These are phyloP conservation scores for Termitomyces sp. DNA, from an alignment of 768 basidiomycete species.

Conservation along the genomic window DNA sequence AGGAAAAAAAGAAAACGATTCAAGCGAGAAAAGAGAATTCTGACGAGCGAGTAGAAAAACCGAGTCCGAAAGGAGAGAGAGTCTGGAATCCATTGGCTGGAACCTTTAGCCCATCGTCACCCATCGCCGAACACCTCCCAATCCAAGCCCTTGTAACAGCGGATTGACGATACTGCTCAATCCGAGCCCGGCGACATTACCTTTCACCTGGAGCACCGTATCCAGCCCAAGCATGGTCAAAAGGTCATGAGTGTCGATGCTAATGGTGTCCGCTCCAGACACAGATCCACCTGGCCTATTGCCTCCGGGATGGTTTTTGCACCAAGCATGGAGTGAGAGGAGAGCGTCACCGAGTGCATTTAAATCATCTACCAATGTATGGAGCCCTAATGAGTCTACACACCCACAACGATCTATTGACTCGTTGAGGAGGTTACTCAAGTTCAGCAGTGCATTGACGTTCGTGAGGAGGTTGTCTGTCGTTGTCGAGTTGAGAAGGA, in stretches of 20 bases:
- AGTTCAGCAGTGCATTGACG: constrained; percentile 10
- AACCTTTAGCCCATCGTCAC: neutral
- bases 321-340: constrained; percentile 14
- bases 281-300: neutral
- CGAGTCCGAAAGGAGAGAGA: neutral
- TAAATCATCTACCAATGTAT: constrained; percentile 10
- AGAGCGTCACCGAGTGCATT: constrained; percentile 11
- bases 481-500: constrained; percentile 14
- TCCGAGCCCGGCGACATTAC: constrained; percentile 12
- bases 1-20: neutral
- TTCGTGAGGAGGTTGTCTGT: constrained; percentile 9
- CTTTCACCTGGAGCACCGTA: constrained; percentile 8
- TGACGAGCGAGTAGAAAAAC: neutral
- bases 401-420: constrained; percentile 14
- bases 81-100: neutral
- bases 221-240: constrained; percentile 16
- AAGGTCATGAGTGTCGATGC: constrained; percentile 14
- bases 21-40: neutral
- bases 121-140: constrained; percentile 15
- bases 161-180: constrained; percentile 8
- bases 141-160: constrained; percentile 11
- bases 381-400: constrained; percentile 11
- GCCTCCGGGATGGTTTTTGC: constrained; percentile 1
- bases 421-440: constrained; percentile 3
- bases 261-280: constrained; percentile 6